Evolutionary conservation across 352 stramenopile species (phyloP).

Genomic region (Globisporangium irregulare): DNA sequence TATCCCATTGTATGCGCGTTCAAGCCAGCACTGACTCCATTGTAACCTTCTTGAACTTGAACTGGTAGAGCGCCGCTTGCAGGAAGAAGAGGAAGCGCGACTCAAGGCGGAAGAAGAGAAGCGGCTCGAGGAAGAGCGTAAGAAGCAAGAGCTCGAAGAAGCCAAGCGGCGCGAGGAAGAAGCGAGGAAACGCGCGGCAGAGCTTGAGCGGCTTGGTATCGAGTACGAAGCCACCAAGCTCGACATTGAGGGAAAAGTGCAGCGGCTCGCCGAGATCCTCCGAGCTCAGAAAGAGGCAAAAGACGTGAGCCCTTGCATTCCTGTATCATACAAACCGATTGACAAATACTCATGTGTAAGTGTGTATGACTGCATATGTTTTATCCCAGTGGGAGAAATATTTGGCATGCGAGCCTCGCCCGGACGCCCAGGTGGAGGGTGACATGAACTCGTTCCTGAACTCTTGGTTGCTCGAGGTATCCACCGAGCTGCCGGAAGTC

Average conservation of each 20-base stretch:
- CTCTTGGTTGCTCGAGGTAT: conserved; percentile 63
- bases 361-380: not conserved
- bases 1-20: not conserved
- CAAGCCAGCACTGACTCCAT: not conserved
- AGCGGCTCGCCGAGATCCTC: conserved; percentile 58
- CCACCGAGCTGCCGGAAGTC: conserved; percentile 44
- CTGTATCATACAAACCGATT: not conserved
- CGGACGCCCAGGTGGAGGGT: conserved; percentile 61
- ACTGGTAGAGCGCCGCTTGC: conserved; percentile 45
- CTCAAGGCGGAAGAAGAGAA: conserved; percentile 65
- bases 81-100: conserved; percentile 72
- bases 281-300: conserved; percentile 59
- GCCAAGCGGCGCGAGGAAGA: conserved; percentile 58
- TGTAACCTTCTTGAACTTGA: not conserved
- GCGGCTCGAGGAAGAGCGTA: conserved; percentile 64
- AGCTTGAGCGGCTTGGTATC: conserved; percentile 53
- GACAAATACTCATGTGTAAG: not conserved
- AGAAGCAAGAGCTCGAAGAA: conserved; percentile 52
- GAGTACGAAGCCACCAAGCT: conserved; percentile 53
- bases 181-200: conserved; percentile 55
- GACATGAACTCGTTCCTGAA: conserved; percentile 86
- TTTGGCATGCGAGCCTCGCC: conserved; percentile 62
- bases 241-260: conserved; percentile 56
- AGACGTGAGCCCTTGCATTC: conserved; percentile 33
- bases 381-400: conserved; percentile 64